Percentiles rank a stretch among this genome's conserved stretches.
phyloP scores from a whole-genome alignment of 23 red algal genomes.

The Agarophyton chilense region DNA sequence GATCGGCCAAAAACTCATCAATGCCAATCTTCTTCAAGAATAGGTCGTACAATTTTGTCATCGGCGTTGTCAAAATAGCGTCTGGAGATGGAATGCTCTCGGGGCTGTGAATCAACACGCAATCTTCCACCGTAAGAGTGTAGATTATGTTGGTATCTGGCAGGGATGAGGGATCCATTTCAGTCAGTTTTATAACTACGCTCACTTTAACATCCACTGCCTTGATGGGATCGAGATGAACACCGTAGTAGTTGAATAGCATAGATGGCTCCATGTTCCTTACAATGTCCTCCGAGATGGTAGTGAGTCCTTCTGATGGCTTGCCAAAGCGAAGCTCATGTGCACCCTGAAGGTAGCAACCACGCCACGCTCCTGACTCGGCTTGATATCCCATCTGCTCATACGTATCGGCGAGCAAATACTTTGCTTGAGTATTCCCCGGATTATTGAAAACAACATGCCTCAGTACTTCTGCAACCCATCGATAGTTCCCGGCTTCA shows the following conservation, averaged over 20 bases:
- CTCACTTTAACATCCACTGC: not conserved
- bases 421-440: not conserved
- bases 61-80: not conserved
- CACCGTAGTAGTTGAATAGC: conserved; percentile 20
- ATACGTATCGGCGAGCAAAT: conserved; percentile 6
- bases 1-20: not conserved
- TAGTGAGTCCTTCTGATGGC: not conserved
- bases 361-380: conserved; percentile 29
- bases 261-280: not conserved
- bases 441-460: conserved; percentile 2
- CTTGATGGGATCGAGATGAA: not conserved
- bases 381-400: conserved; percentile 35
- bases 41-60: not conserved
- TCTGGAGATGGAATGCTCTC: not conserved
- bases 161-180: not conserved
- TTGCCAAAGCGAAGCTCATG: not conserved
- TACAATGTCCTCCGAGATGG: not conserved
- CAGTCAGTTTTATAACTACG: not conserved
- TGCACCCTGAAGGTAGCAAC: conserved; percentile 8
- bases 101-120: not conserved
- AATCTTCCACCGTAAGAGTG: not conserved
- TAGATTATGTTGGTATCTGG: not conserved
- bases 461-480: conserved; percentile 27
- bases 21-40: not conserved
- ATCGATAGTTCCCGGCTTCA: not conserved